Percentiles rank a stretch among this genome's conserved stretches.
Conservation (phyloP, 179 eudicot species). For the Spinacia oleracea region DNA sequence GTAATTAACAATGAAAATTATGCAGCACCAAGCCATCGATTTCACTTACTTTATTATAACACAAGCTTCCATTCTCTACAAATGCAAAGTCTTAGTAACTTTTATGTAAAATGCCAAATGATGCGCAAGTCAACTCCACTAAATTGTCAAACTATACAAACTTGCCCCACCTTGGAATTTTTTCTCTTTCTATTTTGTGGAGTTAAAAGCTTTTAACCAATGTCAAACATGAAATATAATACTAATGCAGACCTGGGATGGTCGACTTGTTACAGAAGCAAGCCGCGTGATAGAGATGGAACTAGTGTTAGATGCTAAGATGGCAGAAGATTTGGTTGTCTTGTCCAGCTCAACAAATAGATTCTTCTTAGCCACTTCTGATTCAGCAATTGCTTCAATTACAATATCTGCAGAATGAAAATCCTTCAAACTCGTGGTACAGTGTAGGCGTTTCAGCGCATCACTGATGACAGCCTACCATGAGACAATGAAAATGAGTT, state of each 20-base stretch:
- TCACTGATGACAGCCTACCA: slow-evolving; percentile 48
- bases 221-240: not conserved
- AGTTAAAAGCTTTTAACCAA: not conserved
- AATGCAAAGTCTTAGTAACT: not conserved
- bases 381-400: slow-evolving; percentile 85
- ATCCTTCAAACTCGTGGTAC: slow-evolving; percentile 63
- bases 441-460: slow-evolving; percentile 48
- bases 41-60: no score
- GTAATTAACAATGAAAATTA: no score
- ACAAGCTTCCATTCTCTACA: not conserved
- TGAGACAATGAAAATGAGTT: not conserved
- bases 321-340: slow-evolving; percentile 60
- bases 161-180: not conserved
- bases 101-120: not conserved
- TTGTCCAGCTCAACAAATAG: slow-evolving; percentile 60
- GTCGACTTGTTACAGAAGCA: slow-evolving; percentile 69
- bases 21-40: no score
- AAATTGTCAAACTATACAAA: no score
- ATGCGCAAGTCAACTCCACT: not conserved
- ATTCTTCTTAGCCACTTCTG: slow-evolving; percentile 71
- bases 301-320: slow-evolving; percentile 86
- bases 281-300: slow-evolving; percentile 82
- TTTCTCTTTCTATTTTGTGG: not conserved
- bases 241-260: slow-evolving; percentile 49
- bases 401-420: slow-evolving; percentile 65